Base-by-base conservation (phyloP, 108 stramenopile genomes). In the Skeletonema marinoi region DNA sequence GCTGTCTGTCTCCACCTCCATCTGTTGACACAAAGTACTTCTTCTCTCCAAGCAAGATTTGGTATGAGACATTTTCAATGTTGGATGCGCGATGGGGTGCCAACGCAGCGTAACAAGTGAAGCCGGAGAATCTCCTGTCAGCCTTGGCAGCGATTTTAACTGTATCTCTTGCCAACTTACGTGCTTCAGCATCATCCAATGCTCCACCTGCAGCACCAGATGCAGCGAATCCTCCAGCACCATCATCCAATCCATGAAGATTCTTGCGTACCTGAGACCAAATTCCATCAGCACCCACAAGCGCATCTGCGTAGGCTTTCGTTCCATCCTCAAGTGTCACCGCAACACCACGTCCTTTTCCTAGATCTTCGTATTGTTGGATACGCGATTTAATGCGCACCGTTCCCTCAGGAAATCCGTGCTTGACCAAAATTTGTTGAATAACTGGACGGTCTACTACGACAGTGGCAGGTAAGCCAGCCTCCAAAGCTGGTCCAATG, bases 21-120 rank as follows among this genome's bases (percentile, higher is more conserved):
- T 98, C 98, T 11, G 96, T 96, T 61, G 88, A 89, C 21, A 98
- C 98, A 74, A 98, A 98, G 86, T 98, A 98, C 87, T 97, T 96
- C 67, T 96, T 88, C 59, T 94, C 87, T 4, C 96, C 96, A 39
- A 96, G 74, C 32, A 96, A 82, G 68, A 96, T 94, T 66, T 96
- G 96, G 72, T 96, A 96, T 56, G 93, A 94, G 5, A 96, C 96
- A 39, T 93, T 91, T 77, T 96, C 96, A 82, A 96, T 94, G 82
- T 96, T 96, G 36, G 87, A 88, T 14, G 96, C 96, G 29, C 83
- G 75, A 80, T 93, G 92, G 13, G 87, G 80, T 39, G 93, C 90
- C 71, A 96, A 78, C 1, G 96, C 93, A 7, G 96, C 96, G 63
- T 96, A 96, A 67, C 95, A 96, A 2, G 95, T 96, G 76, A 96